Evolutionary conservation across 352 stramenopile species (phyloP).

Genomic region (Elongisporangium undulatum): DNA sequence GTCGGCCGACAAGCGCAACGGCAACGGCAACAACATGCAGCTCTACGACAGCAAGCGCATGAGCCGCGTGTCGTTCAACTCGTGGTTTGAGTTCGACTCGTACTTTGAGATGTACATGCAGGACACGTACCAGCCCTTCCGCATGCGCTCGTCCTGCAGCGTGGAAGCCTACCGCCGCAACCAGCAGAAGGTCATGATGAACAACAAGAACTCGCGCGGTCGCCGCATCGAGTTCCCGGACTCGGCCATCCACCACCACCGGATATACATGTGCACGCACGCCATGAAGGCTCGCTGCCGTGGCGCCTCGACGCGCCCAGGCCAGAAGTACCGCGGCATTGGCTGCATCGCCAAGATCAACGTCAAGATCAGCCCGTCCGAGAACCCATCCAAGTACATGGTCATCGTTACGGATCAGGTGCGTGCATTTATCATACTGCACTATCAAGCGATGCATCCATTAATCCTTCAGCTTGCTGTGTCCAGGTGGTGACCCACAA

Average conservation of each 20-base stretch:
- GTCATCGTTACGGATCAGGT: conserved; percentile 86
- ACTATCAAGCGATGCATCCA: conserved; percentile 6
- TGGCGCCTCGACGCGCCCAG: conserved; percentile 64
- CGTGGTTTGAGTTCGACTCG: conserved; percentile 84
- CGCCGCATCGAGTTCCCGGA: conserved; percentile 79
- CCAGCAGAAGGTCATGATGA: conserved; percentile 86
- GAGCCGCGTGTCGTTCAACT: conserved; percentile 81
- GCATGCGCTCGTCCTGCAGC: conserved; percentile 82
- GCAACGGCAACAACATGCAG: conserved; percentile 40
- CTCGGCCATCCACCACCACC: conserved; percentile 77
- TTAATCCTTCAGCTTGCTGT: conserved; percentile 3
- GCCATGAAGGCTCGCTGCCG: conserved; percentile 82
- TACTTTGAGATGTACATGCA: conserved; percentile 89
- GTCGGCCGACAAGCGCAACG: conserved; percentile 14
- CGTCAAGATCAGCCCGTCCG: conserved; percentile 80
- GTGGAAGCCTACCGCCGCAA: conserved; percentile 81
- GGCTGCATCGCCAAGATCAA: conserved; percentile 87
- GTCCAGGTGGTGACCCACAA: conserved; percentile 80
- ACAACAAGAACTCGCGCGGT: conserved; percentile 82
- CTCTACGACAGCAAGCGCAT: conserved; percentile 82
- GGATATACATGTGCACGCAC: conserved; percentile 89
- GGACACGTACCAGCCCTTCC: conserved; percentile 84
- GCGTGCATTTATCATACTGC: conserved; percentile 3
- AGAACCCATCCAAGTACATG: conserved; percentile 84
- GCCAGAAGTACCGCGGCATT: conserved; percentile 81